These are phyloP conservation scores for Ascochyta koolunga DNA, from an alignment of 2,329 filamentous ascomycete genomes.

Conservation along the genomic window DNA sequence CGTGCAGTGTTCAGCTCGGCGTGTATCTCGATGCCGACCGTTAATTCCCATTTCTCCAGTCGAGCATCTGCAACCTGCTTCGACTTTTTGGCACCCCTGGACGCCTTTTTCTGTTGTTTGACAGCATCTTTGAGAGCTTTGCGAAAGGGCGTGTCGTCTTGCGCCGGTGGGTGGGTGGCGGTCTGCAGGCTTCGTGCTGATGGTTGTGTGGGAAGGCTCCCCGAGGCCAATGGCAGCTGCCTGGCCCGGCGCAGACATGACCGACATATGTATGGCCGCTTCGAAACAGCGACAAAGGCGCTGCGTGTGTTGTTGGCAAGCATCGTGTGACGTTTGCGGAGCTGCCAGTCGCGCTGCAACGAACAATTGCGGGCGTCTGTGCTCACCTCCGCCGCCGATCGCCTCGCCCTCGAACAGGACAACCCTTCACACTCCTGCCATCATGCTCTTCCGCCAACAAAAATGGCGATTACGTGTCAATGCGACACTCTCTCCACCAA, in stretches of 20 bases:
- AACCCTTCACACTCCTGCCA: too few species aligned
- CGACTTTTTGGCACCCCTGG: constrained; percentile 12
- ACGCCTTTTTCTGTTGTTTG: constrained; percentile 41
- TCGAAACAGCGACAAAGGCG: constrained; percentile 28
- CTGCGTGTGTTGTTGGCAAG: constrained; percentile 30
- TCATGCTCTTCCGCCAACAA: not conserved
- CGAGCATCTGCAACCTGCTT: constrained; percentile 25
- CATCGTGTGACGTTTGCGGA: constrained; percentile 37
- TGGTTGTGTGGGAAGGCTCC: not conserved
- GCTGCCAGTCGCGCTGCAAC: constrained; percentile 19
- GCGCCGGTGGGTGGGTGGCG: constrained; percentile 21
- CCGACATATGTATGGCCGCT: constrained; percentile 38
- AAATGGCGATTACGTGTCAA: not conserved
- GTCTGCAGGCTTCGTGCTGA: constrained; percentile 33
- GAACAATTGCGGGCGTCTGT: constrained; percentile 33
- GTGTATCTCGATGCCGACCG: constrained; percentile 96
- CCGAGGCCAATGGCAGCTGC: constrained; percentile 22
- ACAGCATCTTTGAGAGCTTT: constrained; percentile 48
- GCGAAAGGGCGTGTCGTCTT: constrained; percentile 43
- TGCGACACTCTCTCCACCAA: constrained; percentile 8
- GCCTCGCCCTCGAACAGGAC: not conserved
- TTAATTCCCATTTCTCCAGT: constrained; percentile 80
- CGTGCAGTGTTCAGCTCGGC: constrained; percentile 87
- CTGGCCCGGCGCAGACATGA: constrained; percentile 33
- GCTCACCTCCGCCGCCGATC: constrained; percentile 28